Conservation (phyloP, 1,284 basidiomycete species). For the Trichosporon faecale region DNA sequence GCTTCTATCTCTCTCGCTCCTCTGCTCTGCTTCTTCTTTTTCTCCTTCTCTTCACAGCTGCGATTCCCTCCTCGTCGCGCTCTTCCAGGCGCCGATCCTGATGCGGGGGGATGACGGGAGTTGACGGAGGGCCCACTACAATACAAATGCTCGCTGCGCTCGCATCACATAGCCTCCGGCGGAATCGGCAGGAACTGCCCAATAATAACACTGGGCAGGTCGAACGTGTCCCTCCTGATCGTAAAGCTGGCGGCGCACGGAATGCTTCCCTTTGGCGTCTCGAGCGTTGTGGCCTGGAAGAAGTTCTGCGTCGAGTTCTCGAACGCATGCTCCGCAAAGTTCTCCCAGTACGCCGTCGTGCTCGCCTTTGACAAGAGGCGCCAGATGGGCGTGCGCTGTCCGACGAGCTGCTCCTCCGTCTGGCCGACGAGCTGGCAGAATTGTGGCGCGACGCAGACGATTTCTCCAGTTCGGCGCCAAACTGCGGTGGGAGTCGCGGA, state of each 20-base stretch:
- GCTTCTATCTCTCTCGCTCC: neutral
- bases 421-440: constrained; percentile 92
- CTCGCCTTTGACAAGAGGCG: constrained; percentile 88
- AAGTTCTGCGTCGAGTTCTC: constrained; percentile 94
- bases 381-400: constrained; percentile 77
- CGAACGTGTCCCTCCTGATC: constrained; percentile 71
- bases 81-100: too few relatives aligned
- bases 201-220: constrained; percentile 73
- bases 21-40: neutral
- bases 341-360: constrained; percentile 91
- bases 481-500: constrained; percentile 99
- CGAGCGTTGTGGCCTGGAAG: constrained; percentile 79
- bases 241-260: constrained; percentile 82
- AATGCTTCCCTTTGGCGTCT: constrained; percentile 47
- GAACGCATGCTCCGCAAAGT: constrained; percentile 89
- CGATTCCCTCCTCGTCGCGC: too few relatives aligned
- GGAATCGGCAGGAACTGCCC: constrained; percentile 58
- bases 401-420: constrained; percentile 76
- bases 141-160: neutral
- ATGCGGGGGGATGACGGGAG: too few relatives aligned
- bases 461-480: constrained; percentile 96
- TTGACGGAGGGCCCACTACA: too few relatives aligned
- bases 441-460: constrained; percentile 92
- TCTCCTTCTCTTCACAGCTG: neutral
- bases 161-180: constrained; percentile 18